Evolutionary conservation across 2,329 filamentous ascomycete species (phyloP), one percentile per base, ranked within the genome.

Genomic region (Scolecobasidium constrictum): DNA sequence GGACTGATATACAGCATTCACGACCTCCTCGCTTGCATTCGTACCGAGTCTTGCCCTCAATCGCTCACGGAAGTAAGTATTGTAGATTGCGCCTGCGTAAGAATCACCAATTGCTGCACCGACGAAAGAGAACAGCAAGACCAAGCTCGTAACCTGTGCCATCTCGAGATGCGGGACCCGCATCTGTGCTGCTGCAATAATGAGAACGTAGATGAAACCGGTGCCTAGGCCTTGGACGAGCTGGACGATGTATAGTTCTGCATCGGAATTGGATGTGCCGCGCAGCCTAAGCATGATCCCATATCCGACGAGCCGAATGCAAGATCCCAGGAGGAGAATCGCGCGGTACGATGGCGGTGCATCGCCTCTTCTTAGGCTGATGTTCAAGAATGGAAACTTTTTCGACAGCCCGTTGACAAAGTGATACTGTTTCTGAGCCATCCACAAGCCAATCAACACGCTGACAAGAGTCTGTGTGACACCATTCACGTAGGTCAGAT

Each of bases 61-160:
- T 4, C 56, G 53, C 3, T 53, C 45, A 22, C 61, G 60, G 47
- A 72, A 60, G 0, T 61, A 60, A n/a, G 60, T 62, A 1, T 68
- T 72, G 48, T 72, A 73, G 12, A 73, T 71, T 5, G 62, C 67
- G 4, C 69, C 69, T 2, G 68, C 67, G 37, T 71, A 62, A 34
- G 61, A 60, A 52, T 57, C 37, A 1, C 63, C 62, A 19, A 66
- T 52, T 26, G 56, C 60, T 12, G 52, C 47, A 3, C 64, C 63
- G 4, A 73, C 47, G 43, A 65, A 69, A 6, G 61, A 56, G 34
- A 59, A 61, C 11, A 65, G 57, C 19, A 71, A 53, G 12, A 69
- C 57, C 36, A 73, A 48, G 1, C 68, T 65, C 0, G 68, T 70
- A 11, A 69, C 60, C 49, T 71, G 67, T 1, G 69, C 63, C 41